Evolutionary conservation across 352 stramenopile species (phyloP), one percentile per base, ranked within the genome.

Genomic region (Phytophthora brassicae): DNA sequence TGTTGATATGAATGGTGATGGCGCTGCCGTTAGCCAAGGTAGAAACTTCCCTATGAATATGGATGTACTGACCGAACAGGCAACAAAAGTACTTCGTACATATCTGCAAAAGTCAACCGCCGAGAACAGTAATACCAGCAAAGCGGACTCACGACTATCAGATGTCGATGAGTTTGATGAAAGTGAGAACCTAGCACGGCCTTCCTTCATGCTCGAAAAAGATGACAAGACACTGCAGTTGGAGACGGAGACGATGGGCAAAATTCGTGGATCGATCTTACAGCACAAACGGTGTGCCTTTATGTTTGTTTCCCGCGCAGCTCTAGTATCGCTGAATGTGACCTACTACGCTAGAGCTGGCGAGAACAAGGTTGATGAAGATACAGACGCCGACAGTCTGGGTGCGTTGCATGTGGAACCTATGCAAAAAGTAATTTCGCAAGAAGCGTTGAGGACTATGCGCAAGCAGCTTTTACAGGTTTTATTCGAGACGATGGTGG

Each of bases 221-320:
- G 87, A 96, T 56, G 84, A 94, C 26, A 89, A 92, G 53, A 94
- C 87, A 6, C 72, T 94, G 8, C 68, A 84, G 26, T 60, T 96
- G 39, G 87, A 96, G 53, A 66, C 63, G 1, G 64, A 88, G 31
- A 89, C 87, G 28, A 85, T 84, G 53, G 60, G 49, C 19, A 88
- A 82, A 54, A 84, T 96, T 13, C 71, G 82, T 14, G 45, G 57
- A 13, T 80, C 79, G 4, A 90, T 94, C 57, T 59, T 91, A 19
- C 67, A 86, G 24, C 84, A 94, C 65, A 96, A 96, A 56, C 65
- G 65, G 6, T 77, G 75, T 35, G 87, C 87, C 2, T 96, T 92
- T 62, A 60, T 74, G 23, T 89, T 95, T 66, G 57, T 94, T 14
- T 82, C 80, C 48, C 71, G 72, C 12, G 70, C 72, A 7, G 62